phyloP scores from a whole-genome alignment of 2,329 filamentous ascomycete genomes.

The Diplocarpon rosae region DNA sequence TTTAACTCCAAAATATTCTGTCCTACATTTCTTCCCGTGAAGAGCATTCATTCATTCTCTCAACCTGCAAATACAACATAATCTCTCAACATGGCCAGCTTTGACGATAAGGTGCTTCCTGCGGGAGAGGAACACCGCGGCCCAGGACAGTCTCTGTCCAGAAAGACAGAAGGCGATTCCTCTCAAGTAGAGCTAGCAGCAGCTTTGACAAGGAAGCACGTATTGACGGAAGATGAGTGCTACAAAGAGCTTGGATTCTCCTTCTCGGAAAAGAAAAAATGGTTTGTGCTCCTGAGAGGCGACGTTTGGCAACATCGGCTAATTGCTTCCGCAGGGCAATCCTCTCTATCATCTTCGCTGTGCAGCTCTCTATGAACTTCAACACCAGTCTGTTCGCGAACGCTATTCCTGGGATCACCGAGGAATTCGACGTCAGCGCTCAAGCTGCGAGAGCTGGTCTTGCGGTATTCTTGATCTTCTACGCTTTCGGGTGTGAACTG shows the following conservation, averaged over 20 bases:
- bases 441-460: conserved; percentile 64
- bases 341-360: conserved; percentile 60
- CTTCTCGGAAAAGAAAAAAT: conserved; percentile 54
- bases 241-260: conserved; percentile 54
- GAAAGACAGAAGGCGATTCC: no score
- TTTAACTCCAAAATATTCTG: no score
- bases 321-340: conserved; percentile 34
- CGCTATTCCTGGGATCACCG: conserved; percentile 50
- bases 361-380: conserved; percentile 71
- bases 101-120: no score
- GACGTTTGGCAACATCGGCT: not conserved
- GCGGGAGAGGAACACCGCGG: no score
- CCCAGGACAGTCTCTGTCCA: no score
- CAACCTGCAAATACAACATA: no score
- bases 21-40: no score
- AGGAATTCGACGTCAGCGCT: conserved; percentile 55
- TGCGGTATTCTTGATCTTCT: conserved; percentile 67
- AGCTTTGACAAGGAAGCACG: conserved; percentile 19
- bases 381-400: conserved; percentile 67
- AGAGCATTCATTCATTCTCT: no score
- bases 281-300: conserved; percentile 29
- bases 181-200: conserved; percentile 5
- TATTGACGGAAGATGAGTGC: conserved; percentile 47
- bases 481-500: conserved; percentile 78
- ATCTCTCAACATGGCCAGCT: no score